Percentiles rank a stretch among this genome's conserved stretches.
phyloP scores from a whole-genome alignment of 768 basidiomycete genomes.

The Phylloporus sp. region DNA sequence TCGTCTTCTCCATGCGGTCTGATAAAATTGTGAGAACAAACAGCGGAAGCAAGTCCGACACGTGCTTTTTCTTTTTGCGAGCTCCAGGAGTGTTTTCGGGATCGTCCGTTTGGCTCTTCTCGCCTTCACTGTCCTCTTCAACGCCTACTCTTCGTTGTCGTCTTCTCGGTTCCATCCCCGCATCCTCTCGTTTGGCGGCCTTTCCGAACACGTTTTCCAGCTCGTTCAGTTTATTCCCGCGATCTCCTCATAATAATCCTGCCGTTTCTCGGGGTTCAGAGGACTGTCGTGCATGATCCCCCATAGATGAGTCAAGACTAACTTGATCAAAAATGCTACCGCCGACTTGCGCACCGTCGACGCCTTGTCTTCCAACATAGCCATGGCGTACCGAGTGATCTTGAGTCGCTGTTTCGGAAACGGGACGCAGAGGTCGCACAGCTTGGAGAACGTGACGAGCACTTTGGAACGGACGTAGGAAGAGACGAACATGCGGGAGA shows the following conservation, averaged over 20 bases:
- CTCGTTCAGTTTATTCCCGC: slow-evolving; percentile 60
- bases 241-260: slow-evolving; percentile 61
- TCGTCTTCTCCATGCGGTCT: slow-evolving; percentile 33
- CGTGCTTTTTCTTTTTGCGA: slow-evolving; percentile 31
- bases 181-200: slow-evolving; percentile 45
- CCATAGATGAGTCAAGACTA: slow-evolving; percentile 87
- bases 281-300: slow-evolving; percentile 78
- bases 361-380: slow-evolving; percentile 84
- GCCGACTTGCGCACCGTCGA: too few species aligned
- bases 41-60: neutral
- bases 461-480: slow-evolving; percentile 92
- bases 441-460: slow-evolving; percentile 64
- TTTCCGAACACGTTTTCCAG: slow-evolving; percentile 67
- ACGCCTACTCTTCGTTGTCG: slow-evolving; percentile 31
- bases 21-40: slow-evolving; percentile 7
- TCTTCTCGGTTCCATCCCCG: slow-evolving; percentile 34
- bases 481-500: slow-evolving; percentile 80
- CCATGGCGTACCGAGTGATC: slow-evolving; percentile 72
- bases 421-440: slow-evolving; percentile 72
- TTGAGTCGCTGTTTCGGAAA: slow-evolving; percentile 82
- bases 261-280: slow-evolving; percentile 68
- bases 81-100: slow-evolving; percentile 20
- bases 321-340: slow-evolving; percentile 64
- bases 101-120: slow-evolving; percentile 28
- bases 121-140: slow-evolving; percentile 32